These are phyloP conservation scores for Coleophoma eucalyptorum DNA, from an alignment of 2,329 filamentous ascomycete genomes.

Conservation along the genomic window DNA sequence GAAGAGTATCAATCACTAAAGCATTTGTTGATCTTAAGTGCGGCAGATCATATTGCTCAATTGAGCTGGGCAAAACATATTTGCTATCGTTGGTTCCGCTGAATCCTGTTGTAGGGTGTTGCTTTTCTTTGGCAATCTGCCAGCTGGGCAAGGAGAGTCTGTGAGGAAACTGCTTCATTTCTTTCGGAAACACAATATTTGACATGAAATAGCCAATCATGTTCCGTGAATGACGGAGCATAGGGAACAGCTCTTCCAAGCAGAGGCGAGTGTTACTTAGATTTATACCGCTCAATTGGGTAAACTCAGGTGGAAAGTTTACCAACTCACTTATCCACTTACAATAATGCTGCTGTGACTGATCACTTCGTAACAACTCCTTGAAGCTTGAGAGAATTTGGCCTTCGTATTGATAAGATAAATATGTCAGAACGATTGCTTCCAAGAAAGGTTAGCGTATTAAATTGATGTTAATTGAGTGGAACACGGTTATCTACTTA, in stretches of 20 bases:
- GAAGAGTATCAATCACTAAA: constrained; percentile 53
- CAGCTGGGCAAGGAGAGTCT: constrained; percentile 58
- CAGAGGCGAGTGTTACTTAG: constrained; percentile 49
- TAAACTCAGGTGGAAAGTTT: constrained; percentile 31
- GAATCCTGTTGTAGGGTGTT: constrained; percentile 54
- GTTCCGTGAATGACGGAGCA: constrained; percentile 44
- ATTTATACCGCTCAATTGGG: constrained; percentile 47
- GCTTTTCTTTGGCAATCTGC: constrained; percentile 50
- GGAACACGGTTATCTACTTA: too few relatives aligned
- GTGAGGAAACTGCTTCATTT: constrained; percentile 56
- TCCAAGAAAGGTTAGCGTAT: constrained; percentile 21
- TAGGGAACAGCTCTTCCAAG: constrained; percentile 42
- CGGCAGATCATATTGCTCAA: constrained; percentile 49
- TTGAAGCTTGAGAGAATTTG: constrained; percentile 43
- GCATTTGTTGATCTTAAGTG: constrained; percentile 63
- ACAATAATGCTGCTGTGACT: constrained; percentile 45
- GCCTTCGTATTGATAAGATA: constrained; percentile 52
- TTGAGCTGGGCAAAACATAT: constrained; percentile 48
- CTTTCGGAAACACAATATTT: constrained; percentile 52
- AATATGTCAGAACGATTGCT: constrained; percentile 47
- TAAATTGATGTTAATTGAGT: too few relatives aligned
- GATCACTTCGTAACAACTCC: constrained; percentile 45
- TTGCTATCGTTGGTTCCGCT: constrained; percentile 65
- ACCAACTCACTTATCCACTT: constrained; percentile 36
- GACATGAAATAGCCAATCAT: constrained; percentile 60